These are phyloP conservation scores for Lodderomyces pseudojiufengensis DNA, from an alignment of 1,139 yeast genomes.

Conservation along the genomic window DNA sequence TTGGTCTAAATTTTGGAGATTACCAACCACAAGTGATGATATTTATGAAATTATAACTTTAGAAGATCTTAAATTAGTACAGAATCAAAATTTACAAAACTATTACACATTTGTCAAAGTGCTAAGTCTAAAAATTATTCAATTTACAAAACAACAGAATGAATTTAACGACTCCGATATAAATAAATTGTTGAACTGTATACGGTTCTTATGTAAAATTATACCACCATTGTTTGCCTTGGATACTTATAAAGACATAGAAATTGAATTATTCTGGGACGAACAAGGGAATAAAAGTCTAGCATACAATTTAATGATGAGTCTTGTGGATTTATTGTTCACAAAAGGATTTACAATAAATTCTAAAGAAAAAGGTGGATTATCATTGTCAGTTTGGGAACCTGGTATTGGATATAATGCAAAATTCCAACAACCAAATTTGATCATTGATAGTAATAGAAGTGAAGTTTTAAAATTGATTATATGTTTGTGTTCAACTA, in stretches of 20 bases:
- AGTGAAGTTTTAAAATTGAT: slow-evolving; percentile 63
- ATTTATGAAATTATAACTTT: slow-evolving; percentile 54
- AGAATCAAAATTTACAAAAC: slow-evolving; percentile 56
- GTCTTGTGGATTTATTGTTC: slow-evolving; percentile 54
- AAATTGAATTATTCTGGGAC: slow-evolving; percentile 36
- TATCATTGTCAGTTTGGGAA: slow-evolving; percentile 53
- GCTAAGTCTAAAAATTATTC: slow-evolving; percentile 31
- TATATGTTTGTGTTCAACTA: slow-evolving; percentile 58
- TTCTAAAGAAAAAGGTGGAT: slow-evolving; percentile 7
- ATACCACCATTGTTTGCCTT: slow-evolving; percentile 67
- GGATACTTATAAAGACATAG: slow-evolving; percentile 32
- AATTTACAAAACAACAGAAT: slow-evolving; percentile 1
- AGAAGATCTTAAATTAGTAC: slow-evolving; percentile 55
- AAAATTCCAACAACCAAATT: slow-evolving; percentile 41
- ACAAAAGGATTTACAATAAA: slow-evolving; percentile 57
- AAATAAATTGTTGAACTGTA: slow-evolving; percentile 47
- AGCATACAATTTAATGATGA: slow-evolving; percentile 48
- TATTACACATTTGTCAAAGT: slow-evolving; percentile 51
- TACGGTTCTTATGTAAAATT: slow-evolving; percentile 61
- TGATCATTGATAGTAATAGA: slow-evolving; percentile 60
- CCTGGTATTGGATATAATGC: slow-evolving; percentile 62
- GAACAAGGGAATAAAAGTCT: slow-evolving; percentile 17
- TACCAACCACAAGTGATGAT: slow-evolving; percentile 41
- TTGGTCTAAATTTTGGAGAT: slow-evolving; percentile 47
- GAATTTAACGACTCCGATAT: slow-evolving; percentile 10